Conservation (phyloP, 1,139 yeast genomes). For the Yamadazyma triangularis region DNA sequence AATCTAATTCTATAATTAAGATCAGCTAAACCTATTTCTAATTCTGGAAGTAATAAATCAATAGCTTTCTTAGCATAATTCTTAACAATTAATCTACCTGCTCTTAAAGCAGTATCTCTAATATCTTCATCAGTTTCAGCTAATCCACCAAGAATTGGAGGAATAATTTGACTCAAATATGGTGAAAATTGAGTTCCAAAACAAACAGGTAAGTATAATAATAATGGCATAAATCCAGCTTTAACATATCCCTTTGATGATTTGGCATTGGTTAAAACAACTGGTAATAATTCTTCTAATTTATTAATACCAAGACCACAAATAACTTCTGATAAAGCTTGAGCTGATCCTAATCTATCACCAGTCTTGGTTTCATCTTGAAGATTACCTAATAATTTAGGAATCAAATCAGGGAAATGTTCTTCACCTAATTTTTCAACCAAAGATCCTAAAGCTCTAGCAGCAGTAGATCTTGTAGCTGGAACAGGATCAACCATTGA, state of each 20-base stretch:
- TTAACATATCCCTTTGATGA: slow-evolving; percentile 67
- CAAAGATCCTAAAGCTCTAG: slow-evolving; percentile 93
- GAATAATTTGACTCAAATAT: slow-evolving; percentile 77
- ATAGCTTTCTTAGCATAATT: slow-evolving; percentile 93
- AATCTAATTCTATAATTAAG: slow-evolving; percentile 82
- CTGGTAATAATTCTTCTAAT: slow-evolving; percentile 84
- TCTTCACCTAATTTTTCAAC: slow-evolving; percentile 97
- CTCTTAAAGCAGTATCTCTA: slow-evolving; percentile 84
- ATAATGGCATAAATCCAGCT: slow-evolving; percentile 89
- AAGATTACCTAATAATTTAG: slow-evolving; percentile 71
- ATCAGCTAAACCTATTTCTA: slow-evolving; percentile 86
- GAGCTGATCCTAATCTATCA: slow-evolving; percentile 95
- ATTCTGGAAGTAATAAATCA: slow-evolving; percentile 87
- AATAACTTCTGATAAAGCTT: slow-evolving; percentile 90
- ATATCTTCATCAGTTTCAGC: slow-evolving; percentile 88
- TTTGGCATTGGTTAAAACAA: slow-evolving; percentile 68
- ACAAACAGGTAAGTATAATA: slow-evolving; percentile 88
- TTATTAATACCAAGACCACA: slow-evolving; percentile 86
- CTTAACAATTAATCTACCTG: slow-evolving; percentile 88
- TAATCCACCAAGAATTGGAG: slow-evolving; percentile 84
- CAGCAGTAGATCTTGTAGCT: slow-evolving; percentile 93
- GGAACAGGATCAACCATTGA: slow-evolving; percentile 99
- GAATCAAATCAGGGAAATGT: slow-evolving; percentile 87
- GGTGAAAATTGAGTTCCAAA: slow-evolving; percentile 93
- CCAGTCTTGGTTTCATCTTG: slow-evolving; percentile 82